These are phyloP conservation scores for Volvox reticuliferus DNA, from an alignment of 139 green algal species.

Conservation along the genomic window DNA sequence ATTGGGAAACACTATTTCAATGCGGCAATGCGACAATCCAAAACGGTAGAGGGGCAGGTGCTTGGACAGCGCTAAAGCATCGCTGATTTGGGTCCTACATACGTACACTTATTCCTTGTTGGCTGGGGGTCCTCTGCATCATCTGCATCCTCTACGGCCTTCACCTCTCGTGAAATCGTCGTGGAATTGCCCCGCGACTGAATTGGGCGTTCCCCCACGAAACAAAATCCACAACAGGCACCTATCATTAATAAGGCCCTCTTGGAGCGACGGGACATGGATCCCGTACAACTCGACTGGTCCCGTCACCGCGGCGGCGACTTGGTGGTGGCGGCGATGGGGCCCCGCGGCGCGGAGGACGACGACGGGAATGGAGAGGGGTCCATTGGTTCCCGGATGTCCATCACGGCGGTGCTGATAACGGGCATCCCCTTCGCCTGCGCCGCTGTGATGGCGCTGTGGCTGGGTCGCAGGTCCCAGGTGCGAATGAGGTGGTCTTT, in stretches of 20 bases:
- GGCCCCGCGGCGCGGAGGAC: background rate
- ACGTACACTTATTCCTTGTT: too few relatives aligned
- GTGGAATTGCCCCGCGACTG: too few relatives aligned
- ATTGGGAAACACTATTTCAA: too few relatives aligned
- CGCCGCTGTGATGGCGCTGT: conserved; percentile 45
- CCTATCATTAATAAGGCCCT: conserved; percentile 51
- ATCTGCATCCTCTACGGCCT: too few relatives aligned
- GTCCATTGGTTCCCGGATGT: background rate
- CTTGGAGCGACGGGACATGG: conserved; percentile 18
- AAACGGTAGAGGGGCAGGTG: too few relatives aligned
- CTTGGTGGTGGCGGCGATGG: background rate
- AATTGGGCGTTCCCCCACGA: too few relatives aligned
- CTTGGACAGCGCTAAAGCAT: too few relatives aligned
- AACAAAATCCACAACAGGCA: background rate
- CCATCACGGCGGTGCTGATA: conserved; percentile 52
- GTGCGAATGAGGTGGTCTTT: background rate
- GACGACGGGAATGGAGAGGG: background rate
- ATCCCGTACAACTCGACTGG: conserved; percentile 36
- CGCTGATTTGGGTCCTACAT: too few relatives aligned
- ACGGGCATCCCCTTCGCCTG: conserved; percentile 55
- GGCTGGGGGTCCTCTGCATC: too few relatives aligned
- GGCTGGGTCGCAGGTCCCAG: conserved; percentile 51
- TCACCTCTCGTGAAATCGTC: too few relatives aligned
- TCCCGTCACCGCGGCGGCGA: background rate
- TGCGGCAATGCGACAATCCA: too few relatives aligned